These are phyloP conservation scores for Paraleonurus japonicus DNA, from an alignment of 257 asterid species.

Conservation along the genomic window DNA sequence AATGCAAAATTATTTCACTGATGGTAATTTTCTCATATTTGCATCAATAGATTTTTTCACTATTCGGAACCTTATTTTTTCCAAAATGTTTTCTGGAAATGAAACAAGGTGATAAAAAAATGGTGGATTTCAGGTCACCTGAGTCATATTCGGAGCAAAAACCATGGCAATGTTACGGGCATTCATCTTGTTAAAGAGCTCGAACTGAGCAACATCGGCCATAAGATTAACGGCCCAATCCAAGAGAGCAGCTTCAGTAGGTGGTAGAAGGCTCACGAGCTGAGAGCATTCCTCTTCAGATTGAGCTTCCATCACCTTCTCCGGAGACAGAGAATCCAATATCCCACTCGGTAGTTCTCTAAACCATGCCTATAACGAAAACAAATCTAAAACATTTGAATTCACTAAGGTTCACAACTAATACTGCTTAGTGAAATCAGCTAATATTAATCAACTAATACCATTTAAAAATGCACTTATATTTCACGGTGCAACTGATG, in stretches of 20 bases:
- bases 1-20: neutral
- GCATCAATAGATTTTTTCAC: no score
- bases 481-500: no score
- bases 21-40: neutral
- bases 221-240: constrained; percentile 91
- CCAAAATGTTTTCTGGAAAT: neutral
- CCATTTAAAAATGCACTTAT: no score
- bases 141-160: constrained; percentile 94
- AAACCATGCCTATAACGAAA: constrained; percentile 59
- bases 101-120: neutral
- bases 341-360: constrained; percentile 84
- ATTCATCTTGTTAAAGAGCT: constrained; percentile 75
- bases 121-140: constrained; percentile 40
- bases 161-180: constrained; percentile 91
- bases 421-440: no score
- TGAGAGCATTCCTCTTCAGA: constrained; percentile 72
- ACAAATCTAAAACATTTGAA: no score
- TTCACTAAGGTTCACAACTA: no score
- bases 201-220: constrained; percentile 92
- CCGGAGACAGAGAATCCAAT: constrained; percentile 74
- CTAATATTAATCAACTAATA: no score
- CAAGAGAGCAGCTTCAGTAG: constrained; percentile 70
- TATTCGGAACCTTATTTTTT: neutral
- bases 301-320: constrained; percentile 69
- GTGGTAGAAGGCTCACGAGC: constrained; percentile 68